Conservation (phyloP, 495 filamentous ascomycete species). For the Xylaria venustula region DNA sequence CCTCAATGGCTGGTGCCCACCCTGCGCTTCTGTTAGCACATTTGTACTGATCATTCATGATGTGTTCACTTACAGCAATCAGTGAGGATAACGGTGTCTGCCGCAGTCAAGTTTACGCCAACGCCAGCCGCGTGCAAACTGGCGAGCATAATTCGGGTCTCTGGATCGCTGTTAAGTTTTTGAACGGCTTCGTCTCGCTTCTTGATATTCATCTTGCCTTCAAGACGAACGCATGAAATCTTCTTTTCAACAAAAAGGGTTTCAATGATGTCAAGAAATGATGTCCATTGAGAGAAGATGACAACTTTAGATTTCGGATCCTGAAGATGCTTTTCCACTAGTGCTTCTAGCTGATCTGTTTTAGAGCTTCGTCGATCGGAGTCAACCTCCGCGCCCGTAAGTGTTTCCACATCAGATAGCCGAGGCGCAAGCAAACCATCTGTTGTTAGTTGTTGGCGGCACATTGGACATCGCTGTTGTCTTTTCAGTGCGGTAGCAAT, state of each 20-base stretch:
- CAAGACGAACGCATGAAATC: constrained; percentile 71
- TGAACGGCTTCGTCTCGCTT: constrained; percentile 69
- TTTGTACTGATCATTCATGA: too few relatives aligned
- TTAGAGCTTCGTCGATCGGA: constrained; percentile 72
- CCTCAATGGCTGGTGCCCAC: constrained; percentile 95
- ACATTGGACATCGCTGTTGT: constrained; percentile 86
- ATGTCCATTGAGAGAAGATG: constrained; percentile 93
- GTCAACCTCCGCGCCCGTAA: constrained; percentile 52
- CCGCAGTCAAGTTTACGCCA: constrained; percentile 84
- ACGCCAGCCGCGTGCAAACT: constrained; percentile 81
- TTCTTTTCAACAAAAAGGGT: constrained; percentile 61
- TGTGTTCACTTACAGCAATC: constrained; percentile 58
- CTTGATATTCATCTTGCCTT: constrained; percentile 72
- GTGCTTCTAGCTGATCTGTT: constrained; percentile 76
- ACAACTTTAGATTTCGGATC: constrained; percentile 75
- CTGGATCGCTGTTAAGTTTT: constrained; percentile 63
- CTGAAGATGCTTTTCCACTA: constrained; percentile 69
- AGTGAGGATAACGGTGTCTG: constrained; percentile 80
- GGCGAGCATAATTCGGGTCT: constrained; percentile 77
- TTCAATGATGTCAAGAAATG: constrained; percentile 78
- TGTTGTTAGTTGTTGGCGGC: constrained; percentile 69
- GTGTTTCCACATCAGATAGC: constrained; percentile 44
- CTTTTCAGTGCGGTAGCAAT: constrained; percentile 76
- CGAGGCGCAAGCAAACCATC: constrained; percentile 63
- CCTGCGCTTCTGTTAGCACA: constrained; percentile 34